These are phyloP conservation scores for Ulvella scutata DNA, from an alignment of 139 green algal genomes.

Conservation along the genomic window DNA sequence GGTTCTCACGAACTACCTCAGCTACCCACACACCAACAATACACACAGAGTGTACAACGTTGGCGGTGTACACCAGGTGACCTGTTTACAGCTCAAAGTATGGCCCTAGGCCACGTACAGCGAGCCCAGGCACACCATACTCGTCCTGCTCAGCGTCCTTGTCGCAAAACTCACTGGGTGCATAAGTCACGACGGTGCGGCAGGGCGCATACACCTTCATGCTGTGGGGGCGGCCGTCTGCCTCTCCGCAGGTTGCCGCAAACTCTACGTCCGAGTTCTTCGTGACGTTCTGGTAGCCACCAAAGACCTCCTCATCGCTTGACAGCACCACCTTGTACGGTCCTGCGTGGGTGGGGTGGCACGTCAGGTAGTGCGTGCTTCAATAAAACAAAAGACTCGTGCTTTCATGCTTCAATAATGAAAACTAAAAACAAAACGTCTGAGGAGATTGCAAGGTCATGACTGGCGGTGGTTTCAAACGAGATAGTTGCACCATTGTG, in stretches of 20 bases:
- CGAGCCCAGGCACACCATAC: conserved; percentile 64
- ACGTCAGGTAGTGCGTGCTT: too few relatives aligned
- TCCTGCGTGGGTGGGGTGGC: too few relatives aligned
- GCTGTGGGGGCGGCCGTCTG: conserved; percentile 51
- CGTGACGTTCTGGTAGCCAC: conserved; percentile 64
- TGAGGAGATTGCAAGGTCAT: too few relatives aligned
- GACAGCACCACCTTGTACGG: conserved; percentile 57
- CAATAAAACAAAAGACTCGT: too few relatives aligned
- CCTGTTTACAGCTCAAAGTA: conserved; percentile 21
- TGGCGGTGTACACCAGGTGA: not conserved
- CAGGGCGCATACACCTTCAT: conserved; percentile 51
- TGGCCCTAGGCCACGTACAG: conserved; percentile 59
- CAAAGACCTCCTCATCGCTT: conserved; percentile 76
- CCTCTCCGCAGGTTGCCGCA: not conserved
- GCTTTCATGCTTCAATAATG: too few relatives aligned
- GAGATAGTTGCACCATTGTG: too few relatives aligned
- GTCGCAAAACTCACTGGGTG: conserved; percentile 49
- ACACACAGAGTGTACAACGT: not conserved
- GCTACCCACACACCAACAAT: not conserved
- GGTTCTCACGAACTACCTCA: not conserved
- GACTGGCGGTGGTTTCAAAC: too few relatives aligned
- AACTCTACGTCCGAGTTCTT: conserved; percentile 48
- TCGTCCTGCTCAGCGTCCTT: conserved; percentile 43
- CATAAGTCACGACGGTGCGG: conserved; percentile 76
- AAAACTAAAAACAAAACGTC: too few relatives aligned